Base-by-base conservation (phyloP, 495 filamentous ascomycete genomes). In the Entonaema liquescens region DNA sequence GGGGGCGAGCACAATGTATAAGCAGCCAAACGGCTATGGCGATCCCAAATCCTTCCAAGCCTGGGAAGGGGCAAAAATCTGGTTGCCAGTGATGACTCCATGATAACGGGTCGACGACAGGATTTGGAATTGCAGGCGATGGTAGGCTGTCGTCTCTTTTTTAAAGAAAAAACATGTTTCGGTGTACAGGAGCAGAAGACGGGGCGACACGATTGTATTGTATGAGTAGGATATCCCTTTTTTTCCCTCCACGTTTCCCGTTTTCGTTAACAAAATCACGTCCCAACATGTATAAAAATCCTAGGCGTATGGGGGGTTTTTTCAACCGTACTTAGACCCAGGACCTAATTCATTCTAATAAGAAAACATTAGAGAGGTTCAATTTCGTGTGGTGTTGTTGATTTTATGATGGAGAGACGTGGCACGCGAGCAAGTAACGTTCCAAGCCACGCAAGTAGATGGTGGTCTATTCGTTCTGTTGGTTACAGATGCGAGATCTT, bases 191-290 rank as follows among this genome's bases (percentile, higher is more conserved):
- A 63, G 67, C 60, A 71, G 67, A 65, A 74, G 71, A 73, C 31
- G 44, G 69, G 66, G 69, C 23, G 47, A 55, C 28, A 3, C 62
- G 12, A 21, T 47, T 47, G 42, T 47, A 73, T 61, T 77, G 74
- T 77, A 77, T 65, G 74, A 77, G 67, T 77, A 77, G 74, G 74
- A 75, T 76, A 72, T 76, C 66, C 72, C 55, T 75, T 26, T 31
- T 31, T 38, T 25, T 40, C n/a, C 5, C 17, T 23, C 42, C 49
- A 21, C 12, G 11, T 65, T 64, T 55, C 36, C 17, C 38, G 11
- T 50, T 67, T 69, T 71, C 57, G 47, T 60, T 50, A 33, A 56
- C 47, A 53, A 53, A 53, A 59, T 57, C 53, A 62, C 59, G 17
- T 54, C 12, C 55, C 5, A 2, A 9, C 31, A 67, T 74, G 71